These are phyloP conservation scores for Cyclocybe cylindracea DNA, from an alignment of 768 basidiomycete species.

Conservation along the genomic window DNA sequence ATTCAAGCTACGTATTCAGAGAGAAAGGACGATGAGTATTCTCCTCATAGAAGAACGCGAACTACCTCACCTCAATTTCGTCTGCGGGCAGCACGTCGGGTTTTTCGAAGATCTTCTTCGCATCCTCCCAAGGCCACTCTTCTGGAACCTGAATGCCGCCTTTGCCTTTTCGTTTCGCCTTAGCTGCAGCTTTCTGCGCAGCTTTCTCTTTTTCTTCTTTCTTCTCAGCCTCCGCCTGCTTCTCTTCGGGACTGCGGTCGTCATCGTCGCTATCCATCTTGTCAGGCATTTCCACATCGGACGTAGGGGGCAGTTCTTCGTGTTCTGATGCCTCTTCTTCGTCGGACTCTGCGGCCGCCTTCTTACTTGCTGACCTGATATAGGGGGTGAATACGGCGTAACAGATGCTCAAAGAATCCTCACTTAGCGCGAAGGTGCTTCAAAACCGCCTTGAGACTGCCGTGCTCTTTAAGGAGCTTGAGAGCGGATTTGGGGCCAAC, in stretches of 20 bases:
- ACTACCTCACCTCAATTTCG: constrained; percentile 81
- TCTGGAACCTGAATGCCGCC: constrained; percentile 85
- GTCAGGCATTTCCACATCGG: constrained; percentile 43
- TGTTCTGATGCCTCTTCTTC: constrained; percentile 27
- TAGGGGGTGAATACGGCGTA: not conserved
- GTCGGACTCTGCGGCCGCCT: constrained; percentile 30
- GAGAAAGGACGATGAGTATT: not conserved
- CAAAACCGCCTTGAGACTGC: constrained; percentile 69
- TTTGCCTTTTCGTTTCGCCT: constrained; percentile 62
- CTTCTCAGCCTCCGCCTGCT: constrained; percentile 22
- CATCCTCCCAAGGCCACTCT: constrained; percentile 97
- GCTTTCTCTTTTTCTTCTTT: constrained; percentile 37
- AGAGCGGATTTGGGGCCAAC: constrained; percentile 94
- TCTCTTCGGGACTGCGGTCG: constrained; percentile 18
- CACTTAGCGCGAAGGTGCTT: constrained; percentile 80
- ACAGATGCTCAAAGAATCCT: constrained; percentile 12
- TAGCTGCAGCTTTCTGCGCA: constrained; percentile 29
- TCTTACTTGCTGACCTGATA: constrained; percentile 44
- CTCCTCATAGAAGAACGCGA: not conserved
- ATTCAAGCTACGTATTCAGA: constrained; percentile 68
- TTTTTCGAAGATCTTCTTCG: constrained; percentile 85
- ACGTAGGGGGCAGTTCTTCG: constrained; percentile 47
- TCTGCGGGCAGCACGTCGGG: constrained; percentile 89
- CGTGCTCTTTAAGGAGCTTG: constrained; percentile 86
- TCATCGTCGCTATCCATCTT: constrained; percentile 28